Evolutionary conservation across 2,329 filamentous ascomycete genomes (phyloP), one percentile per base, ranked within the genome.

Genomic region (Hirsutella rhossiliensis): DNA sequence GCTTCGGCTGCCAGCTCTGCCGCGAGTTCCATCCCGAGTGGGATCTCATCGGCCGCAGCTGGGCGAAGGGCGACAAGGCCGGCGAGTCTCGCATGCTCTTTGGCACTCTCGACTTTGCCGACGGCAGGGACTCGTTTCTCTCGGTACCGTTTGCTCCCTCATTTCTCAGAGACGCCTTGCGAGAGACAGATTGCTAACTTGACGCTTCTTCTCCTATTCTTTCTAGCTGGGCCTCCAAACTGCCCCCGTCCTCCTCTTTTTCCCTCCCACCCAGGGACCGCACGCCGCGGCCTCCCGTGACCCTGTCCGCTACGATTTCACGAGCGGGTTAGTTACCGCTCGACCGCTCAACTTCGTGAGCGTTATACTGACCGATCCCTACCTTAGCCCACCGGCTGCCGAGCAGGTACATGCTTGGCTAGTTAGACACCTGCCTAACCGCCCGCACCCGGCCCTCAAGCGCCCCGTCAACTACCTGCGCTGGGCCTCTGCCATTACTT

Each of bases 21-120:
- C 76, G 80, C 43, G 87, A 94, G 43, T 95, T 98, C 63, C 85
- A 95, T 62, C 84, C 89, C 2, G 92, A 98, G 66, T 98, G 88
- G 84, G 85, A 94, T 44, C 64, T 97, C 43, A 67, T 98, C 44
- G 78, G 78, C 43, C 85, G 80, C 63, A 92, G 85, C 65, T 98
- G 92, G 92, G 73, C 73, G 49, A 87, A 84, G 62, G 88, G 86
- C 8, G 85, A 94, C 63, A 87, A 83, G 68, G 69, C 77, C 47
- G 82, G 73, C 43, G 74, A 86, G 52, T 83, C 80, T 27, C 75
- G 82, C 48, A 56, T 94, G 50, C 62, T 97, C 38, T 94, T 90
- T 65, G 82, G 78, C 20, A 90, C 85, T 7, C 67, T 98, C 55
- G 92, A 98, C 64, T 98, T 98, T 60, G 63, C 73, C 36, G 81